Conservation (phyloP, 176 grass and related monocot genomes). For the Zizania latifolia region DNA sequence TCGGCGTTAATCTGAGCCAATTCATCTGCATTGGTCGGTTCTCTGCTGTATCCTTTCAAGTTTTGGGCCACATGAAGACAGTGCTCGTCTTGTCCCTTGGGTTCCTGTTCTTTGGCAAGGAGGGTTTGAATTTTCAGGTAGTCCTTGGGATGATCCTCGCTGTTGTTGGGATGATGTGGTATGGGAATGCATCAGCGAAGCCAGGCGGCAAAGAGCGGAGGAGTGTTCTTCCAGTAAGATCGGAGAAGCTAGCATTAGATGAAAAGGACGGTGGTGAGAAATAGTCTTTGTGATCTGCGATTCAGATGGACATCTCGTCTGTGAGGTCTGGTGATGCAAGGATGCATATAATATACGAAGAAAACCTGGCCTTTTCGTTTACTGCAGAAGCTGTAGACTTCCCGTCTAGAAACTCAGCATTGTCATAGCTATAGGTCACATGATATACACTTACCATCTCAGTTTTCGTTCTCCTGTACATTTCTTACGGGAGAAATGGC, state of each 20-base stretch:
- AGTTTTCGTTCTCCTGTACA: background rate
- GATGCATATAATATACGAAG: background rate
- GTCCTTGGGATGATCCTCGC: conserved; percentile 79
- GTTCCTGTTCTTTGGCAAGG: conserved; percentile 87
- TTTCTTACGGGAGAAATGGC: background rate
- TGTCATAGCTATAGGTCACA: conserved; percentile 17
- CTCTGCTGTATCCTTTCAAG: conserved; percentile 87
- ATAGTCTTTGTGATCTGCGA: conserved; percentile 14
- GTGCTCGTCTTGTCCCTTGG: conserved; percentile 79
- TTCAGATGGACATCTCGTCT: background rate
- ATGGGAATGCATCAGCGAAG: conserved; percentile 73
- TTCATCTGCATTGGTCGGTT: conserved; percentile 96
- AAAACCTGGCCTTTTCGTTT: conserved; percentile 2
- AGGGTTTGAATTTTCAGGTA: conserved; percentile 72
- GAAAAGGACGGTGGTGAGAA: conserved; percentile 28
- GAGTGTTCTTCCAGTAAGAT: conserved; percentile 34
- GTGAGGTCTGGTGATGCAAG: conserved; percentile 19
- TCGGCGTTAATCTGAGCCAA: conserved; percentile 84
- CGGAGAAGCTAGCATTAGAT: conserved; percentile 28
- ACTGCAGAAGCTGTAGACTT: background rate
- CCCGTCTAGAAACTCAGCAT: background rate
- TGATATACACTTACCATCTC: background rate
- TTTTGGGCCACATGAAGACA: conserved; percentile 94
- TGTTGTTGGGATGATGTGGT: conserved; percentile 86
- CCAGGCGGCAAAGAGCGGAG: conserved; percentile 73